Percentiles rank a stretch among this genome's conserved stretches.
These are phyloP conservation scores for Lactarius quietus DNA, from an alignment of 768 basidiomycete species.

Conservation along the genomic window DNA sequence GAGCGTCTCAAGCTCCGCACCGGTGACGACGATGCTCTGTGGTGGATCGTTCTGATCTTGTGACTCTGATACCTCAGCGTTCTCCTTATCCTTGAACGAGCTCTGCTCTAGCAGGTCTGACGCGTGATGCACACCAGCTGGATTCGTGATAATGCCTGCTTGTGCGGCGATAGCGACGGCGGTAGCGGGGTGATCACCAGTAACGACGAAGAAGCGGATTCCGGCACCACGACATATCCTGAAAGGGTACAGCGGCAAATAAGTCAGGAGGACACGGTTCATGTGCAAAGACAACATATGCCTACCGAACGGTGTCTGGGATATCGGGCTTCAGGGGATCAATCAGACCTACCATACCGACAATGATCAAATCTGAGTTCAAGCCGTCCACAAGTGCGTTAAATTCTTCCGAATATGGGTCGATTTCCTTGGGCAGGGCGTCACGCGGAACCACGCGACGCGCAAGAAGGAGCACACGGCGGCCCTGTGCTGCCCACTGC, in stretches of 20 bases:
- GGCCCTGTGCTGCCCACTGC: slow-evolving; percentile 49
- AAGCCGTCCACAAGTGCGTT: slow-evolving; percentile 42
- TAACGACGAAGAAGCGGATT: slow-evolving; percentile 62
- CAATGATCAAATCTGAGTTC: slow-evolving; percentile 46
- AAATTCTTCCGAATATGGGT: slow-evolving; percentile 36
- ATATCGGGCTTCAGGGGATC: slow-evolving; percentile 59
- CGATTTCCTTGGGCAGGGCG: slow-evolving; percentile 33
- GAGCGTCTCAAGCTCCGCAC: slow-evolving; percentile 31
- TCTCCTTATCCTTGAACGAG: slow-evolving; percentile 33
- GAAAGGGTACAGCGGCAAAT: background rate
- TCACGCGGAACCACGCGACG: slow-evolving; percentile 39
- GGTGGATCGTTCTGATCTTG: slow-evolving; percentile 1
- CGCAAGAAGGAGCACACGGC: slow-evolving; percentile 60
- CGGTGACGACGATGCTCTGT: slow-evolving; percentile 43
- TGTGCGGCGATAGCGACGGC: slow-evolving; percentile 61
- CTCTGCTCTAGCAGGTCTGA: slow-evolving; percentile 37
- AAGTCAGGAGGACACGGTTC: background rate
- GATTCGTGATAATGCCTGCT: slow-evolving; percentile 51
- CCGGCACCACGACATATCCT: slow-evolving; percentile 51
- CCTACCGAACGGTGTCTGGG: slow-evolving; percentile 41
- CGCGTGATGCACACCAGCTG: slow-evolving; percentile 36
- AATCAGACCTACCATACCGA: slow-evolving; percentile 57
- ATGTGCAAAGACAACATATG: background rate
- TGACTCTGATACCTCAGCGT: slow-evolving; percentile 23
- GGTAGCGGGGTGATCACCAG: slow-evolving; percentile 56